Evolutionary conservation across 129 eudicot species (phyloP).

Genomic region (sunflower (Helianthus annuus)): HanXRQr2.0-SUNRISE NC_035439.2:136800725-136801224

Average conservation of each 20-base stretch:
- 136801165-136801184: conserved; percentile 34
- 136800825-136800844: conserved; percentile 26
- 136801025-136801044: neutral
- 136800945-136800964: conserved; percentile 52
- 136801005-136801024: conserved; percentile 20
- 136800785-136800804: conserved; percentile 3
- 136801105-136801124: conserved; percentile 36
- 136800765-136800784: conserved; percentile 29
- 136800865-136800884: conserved; percentile 29
- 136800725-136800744: conserved; percentile 34
- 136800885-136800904: conserved; percentile 28
- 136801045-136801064: conserved; percentile 11
- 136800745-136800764: conserved; percentile 18
- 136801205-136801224: conserved; percentile 30
- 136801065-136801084: conserved; percentile 32
- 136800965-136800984: conserved; percentile 65
- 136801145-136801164: conserved; percentile 51
- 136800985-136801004: conserved; percentile 40
- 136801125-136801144: conserved; percentile 53
- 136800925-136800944: conserved; percentile 35
- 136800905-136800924: conserved; percentile 24
- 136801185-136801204: conserved; percentile 36
- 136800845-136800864: conserved; percentile 27
- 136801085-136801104: conserved; percentile 36
- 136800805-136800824: conserved; percentile 7